Evolutionary conservation across 441 rosid genomes (phyloP).

Genomic region (Syzygium syzygioides): DNA sequence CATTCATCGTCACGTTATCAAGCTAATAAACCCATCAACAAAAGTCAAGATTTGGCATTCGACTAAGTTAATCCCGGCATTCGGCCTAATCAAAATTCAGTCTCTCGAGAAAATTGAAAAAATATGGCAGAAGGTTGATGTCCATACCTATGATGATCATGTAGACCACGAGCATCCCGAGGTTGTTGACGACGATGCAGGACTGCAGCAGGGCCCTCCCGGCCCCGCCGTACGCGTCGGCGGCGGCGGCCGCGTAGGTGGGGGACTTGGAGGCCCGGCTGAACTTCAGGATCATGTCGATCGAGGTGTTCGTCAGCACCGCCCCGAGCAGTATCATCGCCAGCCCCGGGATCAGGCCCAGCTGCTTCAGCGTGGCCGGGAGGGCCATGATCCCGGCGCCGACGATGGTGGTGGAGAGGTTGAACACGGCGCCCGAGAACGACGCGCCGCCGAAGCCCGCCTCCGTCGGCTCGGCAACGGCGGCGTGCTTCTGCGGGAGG

Average conservation of each 20-base stretch:
- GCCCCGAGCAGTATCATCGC: constrained; percentile 36
- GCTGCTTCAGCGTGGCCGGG: constrained; percentile 47
- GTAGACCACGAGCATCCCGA: constrained; percentile 62
- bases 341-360: constrained; percentile 52
- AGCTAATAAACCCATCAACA: not conserved
- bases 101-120: not conserved
- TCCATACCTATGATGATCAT: constrained; percentile 50
- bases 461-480: constrained; percentile 12
- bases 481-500: constrained; percentile 26
- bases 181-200: constrained; percentile 51
- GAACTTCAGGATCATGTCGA: constrained; percentile 42
- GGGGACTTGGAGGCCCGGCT: constrained; percentile 42
- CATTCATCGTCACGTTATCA: not conserved
- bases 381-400: constrained; percentile 72
- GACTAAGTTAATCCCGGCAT: not conserved
- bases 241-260: constrained; percentile 43
- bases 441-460: constrained; percentile 39
- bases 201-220: constrained; percentile 42
- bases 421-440: constrained; percentile 49
- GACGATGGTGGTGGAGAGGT: constrained; percentile 57
- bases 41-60: not conserved
- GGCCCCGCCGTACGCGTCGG: constrained; percentile 39
- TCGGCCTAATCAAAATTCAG: not conserved
- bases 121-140: not conserved
- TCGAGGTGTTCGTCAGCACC: constrained; percentile 39